Conservation (phyloP, 2,329 filamentous ascomycete species). For the Furcasterigmium furcatum region DNA sequence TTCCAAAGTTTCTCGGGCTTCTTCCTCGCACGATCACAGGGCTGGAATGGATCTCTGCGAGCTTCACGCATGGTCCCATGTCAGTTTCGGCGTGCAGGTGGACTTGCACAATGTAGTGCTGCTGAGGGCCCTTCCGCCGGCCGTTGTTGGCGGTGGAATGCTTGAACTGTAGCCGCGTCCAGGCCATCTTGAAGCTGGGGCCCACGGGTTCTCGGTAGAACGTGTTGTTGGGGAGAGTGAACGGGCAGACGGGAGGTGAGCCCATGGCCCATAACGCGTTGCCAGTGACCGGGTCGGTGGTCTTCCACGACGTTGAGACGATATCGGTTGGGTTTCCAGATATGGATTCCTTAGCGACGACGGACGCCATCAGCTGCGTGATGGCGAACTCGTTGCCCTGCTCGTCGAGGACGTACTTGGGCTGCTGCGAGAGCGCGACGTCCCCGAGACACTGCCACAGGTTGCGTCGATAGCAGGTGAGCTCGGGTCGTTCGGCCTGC, state of each 20-base stretch:
- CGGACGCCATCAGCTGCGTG: conserved; percentile 73
- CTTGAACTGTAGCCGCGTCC: conserved; percentile 93
- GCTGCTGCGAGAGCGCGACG: conserved; percentile 71
- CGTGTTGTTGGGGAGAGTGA: conserved; percentile 53
- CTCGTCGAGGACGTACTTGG: conserved; percentile 66
- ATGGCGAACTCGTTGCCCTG: conserved; percentile 76
- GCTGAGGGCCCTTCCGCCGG: conserved; percentile 86
- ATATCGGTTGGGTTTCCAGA: conserved; percentile 91
- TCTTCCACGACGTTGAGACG: conserved; percentile 96
- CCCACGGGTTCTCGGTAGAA: conserved; percentile 75
- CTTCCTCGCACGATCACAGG: conserved; percentile 94
- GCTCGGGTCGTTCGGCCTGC: conserved; percentile 60
- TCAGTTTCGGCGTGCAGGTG: conserved; percentile 76
- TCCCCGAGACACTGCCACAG: conserved; percentile 92
- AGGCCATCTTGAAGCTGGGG: conserved; percentile 79
- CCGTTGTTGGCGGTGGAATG: conserved; percentile 97
- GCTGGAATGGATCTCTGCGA: conserved; percentile 84
- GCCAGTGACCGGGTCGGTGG: conserved; percentile 49
- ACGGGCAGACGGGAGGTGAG: conserved; percentile 49
- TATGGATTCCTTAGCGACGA: conserved; percentile 86
- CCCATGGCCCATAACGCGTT: conserved; percentile 46
- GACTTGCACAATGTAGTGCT: conserved; percentile 89
- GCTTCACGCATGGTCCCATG: conserved; percentile 61
- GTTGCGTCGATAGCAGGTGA: conserved; percentile 94
- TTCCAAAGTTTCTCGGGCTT: conserved; percentile 92